Conservation (phyloP, 257 asterid genomes). For the Solanum microdontum region DNA sequence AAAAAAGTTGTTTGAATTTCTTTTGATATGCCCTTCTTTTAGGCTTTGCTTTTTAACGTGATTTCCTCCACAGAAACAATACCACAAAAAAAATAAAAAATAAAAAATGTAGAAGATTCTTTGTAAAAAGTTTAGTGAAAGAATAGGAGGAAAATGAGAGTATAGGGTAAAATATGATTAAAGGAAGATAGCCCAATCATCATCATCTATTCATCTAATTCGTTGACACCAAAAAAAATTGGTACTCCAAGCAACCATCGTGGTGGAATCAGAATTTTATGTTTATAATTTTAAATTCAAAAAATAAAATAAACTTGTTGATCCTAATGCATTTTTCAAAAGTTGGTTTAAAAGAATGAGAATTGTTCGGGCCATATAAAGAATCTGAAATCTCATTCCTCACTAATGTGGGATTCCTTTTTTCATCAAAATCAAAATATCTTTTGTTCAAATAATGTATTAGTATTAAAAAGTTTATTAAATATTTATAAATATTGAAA, state of each 20-base stretch:
- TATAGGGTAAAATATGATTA: constrained; percentile 18
- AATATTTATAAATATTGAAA: background rate
- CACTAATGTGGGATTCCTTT: background rate
- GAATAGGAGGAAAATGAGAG: background rate
- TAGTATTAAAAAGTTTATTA: background rate
- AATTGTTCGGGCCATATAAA: no score
- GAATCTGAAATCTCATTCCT: background rate
- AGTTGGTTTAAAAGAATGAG: no score
- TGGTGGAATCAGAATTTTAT: background rate
- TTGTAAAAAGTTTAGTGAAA: background rate
- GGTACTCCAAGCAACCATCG: background rate
- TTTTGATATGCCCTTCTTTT: background rate
- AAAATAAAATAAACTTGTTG: background rate
- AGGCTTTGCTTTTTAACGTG: constrained; percentile 42
- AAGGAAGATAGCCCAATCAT: constrained; percentile 14
- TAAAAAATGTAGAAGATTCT: background rate
- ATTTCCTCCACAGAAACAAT: constrained; percentile 32
- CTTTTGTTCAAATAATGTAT: background rate
- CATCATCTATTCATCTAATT: constrained; percentile 1
- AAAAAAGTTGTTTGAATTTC: background rate
- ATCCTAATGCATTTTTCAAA: no score
- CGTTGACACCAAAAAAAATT: constrained; percentile 30
- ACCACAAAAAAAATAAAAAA: background rate
- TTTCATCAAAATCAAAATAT: background rate
- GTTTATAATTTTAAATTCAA: background rate